Conservation (phyloP, 2,329 filamentous ascomycete species). For the Nigrograna mackinnonii region DNA sequence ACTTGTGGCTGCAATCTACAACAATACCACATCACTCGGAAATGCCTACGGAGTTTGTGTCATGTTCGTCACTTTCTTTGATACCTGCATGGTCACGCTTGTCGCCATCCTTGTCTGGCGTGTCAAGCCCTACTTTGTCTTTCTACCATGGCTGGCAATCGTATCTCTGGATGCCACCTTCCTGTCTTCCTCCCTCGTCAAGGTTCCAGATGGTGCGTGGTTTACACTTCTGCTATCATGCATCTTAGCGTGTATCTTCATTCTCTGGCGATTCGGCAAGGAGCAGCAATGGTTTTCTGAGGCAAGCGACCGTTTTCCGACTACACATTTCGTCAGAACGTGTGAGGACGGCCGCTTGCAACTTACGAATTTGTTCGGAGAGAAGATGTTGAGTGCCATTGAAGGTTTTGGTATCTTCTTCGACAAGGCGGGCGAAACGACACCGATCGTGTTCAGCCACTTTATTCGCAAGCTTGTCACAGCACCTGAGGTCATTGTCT, state of each 20-base stretch:
- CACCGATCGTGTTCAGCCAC: slow-evolving; percentile 70
- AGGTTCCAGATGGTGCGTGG: slow-evolving; percentile 78
- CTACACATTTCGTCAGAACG: slow-evolving; percentile 48
- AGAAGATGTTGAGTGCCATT: slow-evolving; percentile 37
- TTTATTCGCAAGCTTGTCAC: slow-evolving; percentile 73
- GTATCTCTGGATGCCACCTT: slow-evolving; percentile 70
- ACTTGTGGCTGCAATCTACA: slow-evolving; percentile 74
- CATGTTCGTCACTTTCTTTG: slow-evolving; percentile 78
- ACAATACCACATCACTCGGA: slow-evolving; percentile 62
- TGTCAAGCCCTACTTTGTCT: slow-evolving; percentile 62
- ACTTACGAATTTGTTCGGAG: slow-evolving; percentile 45
- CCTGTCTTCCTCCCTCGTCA: slow-evolving; percentile 69
- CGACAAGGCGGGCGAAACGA: slow-evolving; percentile 71
- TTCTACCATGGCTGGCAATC: slow-evolving; percentile 65
- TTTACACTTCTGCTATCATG: slow-evolving; percentile 71
- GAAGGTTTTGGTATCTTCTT: slow-evolving; percentile 74
- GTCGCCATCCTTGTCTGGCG: slow-evolving; percentile 75
- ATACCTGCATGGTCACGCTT: slow-evolving; percentile 73
- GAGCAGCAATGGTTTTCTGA: slow-evolving; percentile 77
- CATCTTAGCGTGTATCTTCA: slow-evolving; percentile 66
- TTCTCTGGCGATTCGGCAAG: slow-evolving; percentile 80
- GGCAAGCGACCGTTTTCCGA: slow-evolving; percentile 57
- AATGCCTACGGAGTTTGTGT: slow-evolving; percentile 81
- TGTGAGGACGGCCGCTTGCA: slow-evolving; percentile 34
- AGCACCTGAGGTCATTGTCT: slow-evolving; percentile 69